Evolutionary conservation across 768 basidiomycete genomes (phyloP).

Genomic region (Astraeus odoratus): DNA sequence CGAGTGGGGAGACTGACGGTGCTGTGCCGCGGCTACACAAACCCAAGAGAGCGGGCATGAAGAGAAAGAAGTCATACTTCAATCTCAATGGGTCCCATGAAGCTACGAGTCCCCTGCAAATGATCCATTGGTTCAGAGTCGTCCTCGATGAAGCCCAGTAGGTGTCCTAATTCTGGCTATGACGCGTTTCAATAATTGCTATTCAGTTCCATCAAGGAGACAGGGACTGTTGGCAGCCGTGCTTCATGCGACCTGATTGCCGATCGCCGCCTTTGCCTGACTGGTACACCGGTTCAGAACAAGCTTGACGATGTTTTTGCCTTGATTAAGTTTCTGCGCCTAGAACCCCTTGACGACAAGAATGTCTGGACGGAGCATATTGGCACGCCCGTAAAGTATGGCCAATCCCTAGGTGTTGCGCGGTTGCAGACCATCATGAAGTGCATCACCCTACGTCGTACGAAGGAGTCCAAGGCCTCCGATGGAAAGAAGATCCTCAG

Average conservation of each 20-base stretch:
- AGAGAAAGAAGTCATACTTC: slow-evolving; percentile 51
- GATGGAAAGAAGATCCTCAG: slow-evolving; percentile 83
- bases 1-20: slow-evolving; percentile 60
- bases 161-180: slow-evolving; percentile 29
- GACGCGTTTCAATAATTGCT: slow-evolving; percentile 1
- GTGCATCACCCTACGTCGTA: slow-evolving; percentile 91
- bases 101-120: slow-evolving; percentile 77
- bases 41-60: slow-evolving; percentile 60
- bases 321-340: slow-evolving; percentile 89
- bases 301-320: slow-evolving; percentile 98
- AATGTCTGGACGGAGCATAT: slow-evolving; percentile 90
- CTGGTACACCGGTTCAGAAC: slow-evolving; percentile 99
- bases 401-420: slow-evolving; percentile 81
- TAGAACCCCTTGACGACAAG: slow-evolving; percentile 92
- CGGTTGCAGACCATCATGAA: slow-evolving; percentile 97
- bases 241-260: slow-evolving; percentile 94
- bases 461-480: slow-evolving; percentile 79
- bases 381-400: slow-evolving; percentile 87
- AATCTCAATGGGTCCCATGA: slow-evolving; percentile 39
- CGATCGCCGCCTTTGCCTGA: slow-evolving; percentile 87
- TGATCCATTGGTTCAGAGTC: slow-evolving; percentile 93
- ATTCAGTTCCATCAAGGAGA: slow-evolving; percentile 90
- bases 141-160: slow-evolving; percentile 95
- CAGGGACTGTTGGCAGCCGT: slow-evolving; percentile 86
- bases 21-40: slow-evolving; percentile 51